A percentile compares a stretch with the other conserved stretches of the same genome.
Evolutionary conservation across 1,139 yeast species (phyloP).

Genomic region (Dujonia santamariae): DNA sequence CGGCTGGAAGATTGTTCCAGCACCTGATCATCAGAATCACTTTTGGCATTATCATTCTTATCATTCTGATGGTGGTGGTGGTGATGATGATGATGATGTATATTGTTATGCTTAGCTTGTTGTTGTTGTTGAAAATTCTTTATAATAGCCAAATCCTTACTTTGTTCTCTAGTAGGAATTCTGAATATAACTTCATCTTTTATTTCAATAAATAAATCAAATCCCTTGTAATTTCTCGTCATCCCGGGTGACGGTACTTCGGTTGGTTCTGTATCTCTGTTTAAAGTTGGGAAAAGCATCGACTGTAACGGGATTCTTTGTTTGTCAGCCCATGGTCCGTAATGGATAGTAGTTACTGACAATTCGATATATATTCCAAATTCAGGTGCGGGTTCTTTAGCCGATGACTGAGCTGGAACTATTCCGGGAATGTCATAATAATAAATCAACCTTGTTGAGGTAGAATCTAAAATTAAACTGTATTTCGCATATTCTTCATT

Average conservation of each 20-base stretch:
- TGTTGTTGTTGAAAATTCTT: slow-evolving; percentile 4
- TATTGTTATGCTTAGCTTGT: slow-evolving; percentile 1
- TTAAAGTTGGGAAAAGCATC: slow-evolving; percentile 65
- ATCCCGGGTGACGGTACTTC: slow-evolving; percentile 44
- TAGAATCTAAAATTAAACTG: slow-evolving; percentile 70
- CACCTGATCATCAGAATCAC: neutral
- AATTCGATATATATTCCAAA: slow-evolving; percentile 63
- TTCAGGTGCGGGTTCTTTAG: slow-evolving; percentile 41
- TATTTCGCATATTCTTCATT: slow-evolving; percentile 79
- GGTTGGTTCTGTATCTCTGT: slow-evolving; percentile 55
- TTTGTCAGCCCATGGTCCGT: slow-evolving; percentile 96
- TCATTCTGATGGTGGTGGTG: neutral
- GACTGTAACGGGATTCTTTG: slow-evolving; percentile 68
- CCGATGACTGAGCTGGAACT: slow-evolving; percentile 34
- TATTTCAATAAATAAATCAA: slow-evolving; percentile 50
- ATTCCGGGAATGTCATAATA: slow-evolving; percentile 71
- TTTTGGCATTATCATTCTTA: neutral
- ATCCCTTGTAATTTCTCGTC: slow-evolving; percentile 52
- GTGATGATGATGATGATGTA: neutral
- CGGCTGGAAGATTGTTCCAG: neutral
- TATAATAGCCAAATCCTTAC: slow-evolving; percentile 52
- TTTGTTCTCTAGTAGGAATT: slow-evolving; percentile 78
- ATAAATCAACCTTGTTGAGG: slow-evolving; percentile 50
- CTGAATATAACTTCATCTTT: slow-evolving; percentile 70
- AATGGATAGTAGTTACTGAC: slow-evolving; percentile 65